Conservation (phyloP, 1,284 basidiomycete species). For the Porodaedalea pini region DNA sequence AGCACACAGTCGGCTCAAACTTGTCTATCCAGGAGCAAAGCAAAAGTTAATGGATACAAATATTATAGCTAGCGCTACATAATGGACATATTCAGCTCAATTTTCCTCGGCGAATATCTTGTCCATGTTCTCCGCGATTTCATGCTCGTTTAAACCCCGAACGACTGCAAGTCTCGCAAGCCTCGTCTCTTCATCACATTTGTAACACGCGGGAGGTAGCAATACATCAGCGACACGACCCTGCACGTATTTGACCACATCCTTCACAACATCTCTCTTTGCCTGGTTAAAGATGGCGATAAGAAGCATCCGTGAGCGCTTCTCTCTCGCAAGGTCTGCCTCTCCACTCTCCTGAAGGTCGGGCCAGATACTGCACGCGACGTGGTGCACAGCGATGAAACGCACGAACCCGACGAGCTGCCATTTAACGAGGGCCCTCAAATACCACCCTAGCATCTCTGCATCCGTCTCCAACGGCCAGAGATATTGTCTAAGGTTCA, state of each 20-base stretch:
- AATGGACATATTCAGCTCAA: background rate
- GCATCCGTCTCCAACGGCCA: constrained; percentile 68
- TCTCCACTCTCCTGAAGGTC: constrained; percentile 38
- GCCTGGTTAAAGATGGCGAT: constrained; percentile 51
- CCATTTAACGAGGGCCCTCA: constrained; percentile 47
- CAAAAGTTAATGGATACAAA: no score
- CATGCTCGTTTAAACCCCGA: background rate
- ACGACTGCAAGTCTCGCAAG: constrained; percentile 23
- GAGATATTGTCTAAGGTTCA: constrained; percentile 57
- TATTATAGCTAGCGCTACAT: background rate
- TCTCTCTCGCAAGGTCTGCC: constrained; percentile 30
- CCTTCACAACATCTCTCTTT: constrained; percentile 42
- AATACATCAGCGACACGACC: constrained; percentile 27
- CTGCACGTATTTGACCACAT: constrained; percentile 54
- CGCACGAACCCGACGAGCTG: constrained; percentile 60
- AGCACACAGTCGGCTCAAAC: no score
- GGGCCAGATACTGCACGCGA: constrained; percentile 74
- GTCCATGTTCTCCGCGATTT: constrained; percentile 1
- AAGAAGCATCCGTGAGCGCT: constrained; percentile 48
- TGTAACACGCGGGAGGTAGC: constrained; percentile 41
- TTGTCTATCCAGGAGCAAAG: no score
- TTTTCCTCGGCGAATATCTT: constrained; percentile 11
- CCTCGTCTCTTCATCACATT: constrained; percentile 28
- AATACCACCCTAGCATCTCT: constrained; percentile 63
- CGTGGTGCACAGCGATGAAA: constrained; percentile 75